Base-by-base conservation (phyloP, 2,329 filamentous ascomycete genomes). In the Aspergillus eucalypticola region DNA sequence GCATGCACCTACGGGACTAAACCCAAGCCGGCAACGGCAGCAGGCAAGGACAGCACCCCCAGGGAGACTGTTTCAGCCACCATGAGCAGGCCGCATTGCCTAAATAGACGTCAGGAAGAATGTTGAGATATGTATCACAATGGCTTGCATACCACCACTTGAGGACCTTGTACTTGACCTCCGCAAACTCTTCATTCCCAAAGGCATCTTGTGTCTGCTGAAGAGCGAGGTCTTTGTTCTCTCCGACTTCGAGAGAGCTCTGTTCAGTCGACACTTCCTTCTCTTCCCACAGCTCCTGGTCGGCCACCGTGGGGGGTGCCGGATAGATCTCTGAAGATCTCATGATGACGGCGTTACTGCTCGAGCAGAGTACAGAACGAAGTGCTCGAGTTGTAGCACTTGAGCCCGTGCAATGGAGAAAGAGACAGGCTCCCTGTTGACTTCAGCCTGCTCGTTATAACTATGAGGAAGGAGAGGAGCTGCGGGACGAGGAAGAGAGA, bases 51-150 rank as follows among this genome's bases (percentile, higher is more conserved):
- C 8, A 86, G 76, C 35, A 86, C 82, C 25, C 84, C 84, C 5
- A 86, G 74, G 15, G 82, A 84, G 25, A 86, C 81, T 11, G 83
- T 85, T 67, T 86, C 84, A n/a, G 84, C 84, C 39, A 86, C 79
- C 81, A 86, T 85, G 60, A 85, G 73, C 64, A 79, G 66, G 60
- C 76, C 76, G 52, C 75, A 76, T 69, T 81, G 77, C 77, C 77
- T 58, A 29, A 13, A 13, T 73, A 72, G 62, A 72, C 75, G 76
- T 75, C 78, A 60, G 54, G 60, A 23, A 27, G 6, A 29, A 38
- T 11, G 5, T 27, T 17, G 39, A 59, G 10, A 35, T 13, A 35
- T 15, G 32, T 35, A 13, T 11, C 10, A 21, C 29, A 53, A 15
- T 41, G 39, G 7, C 38, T 54, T 64, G 60, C 69, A 49, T 69